These are phyloP conservation scores for Schwanniomyces occidentalis DNA, from an alignment of 805 yeast species.

Conservation along the genomic window DNA sequence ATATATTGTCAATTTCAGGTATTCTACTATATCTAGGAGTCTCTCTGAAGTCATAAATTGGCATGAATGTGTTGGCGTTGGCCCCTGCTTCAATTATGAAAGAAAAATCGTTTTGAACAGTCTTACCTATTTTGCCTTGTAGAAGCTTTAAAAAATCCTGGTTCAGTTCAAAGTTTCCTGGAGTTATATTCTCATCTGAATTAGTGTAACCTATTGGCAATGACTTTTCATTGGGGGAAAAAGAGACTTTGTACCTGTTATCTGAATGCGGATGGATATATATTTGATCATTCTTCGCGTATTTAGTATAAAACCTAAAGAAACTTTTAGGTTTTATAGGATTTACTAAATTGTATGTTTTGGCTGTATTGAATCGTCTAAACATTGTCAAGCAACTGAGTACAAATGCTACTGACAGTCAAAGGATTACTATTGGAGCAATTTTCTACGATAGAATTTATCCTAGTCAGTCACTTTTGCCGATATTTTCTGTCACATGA, in stretches of 20 bases:
- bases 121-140: conserved; percentile 22
- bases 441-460: too few relatives aligned
- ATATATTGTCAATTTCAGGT: conserved; percentile 69
- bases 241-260: conserved; percentile 14
- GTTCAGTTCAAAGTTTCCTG: conserved; percentile 26
- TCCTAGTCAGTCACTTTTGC: too few relatives aligned
- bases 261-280: conserved; percentile 15
- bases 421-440: too few relatives aligned
- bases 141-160: conserved; percentile 27
- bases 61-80: conserved; percentile 57
- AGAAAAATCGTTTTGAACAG: conserved; percentile 46
- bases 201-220: conserved; percentile 22
- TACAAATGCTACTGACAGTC: too few relatives aligned
- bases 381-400: too few relatives aligned
- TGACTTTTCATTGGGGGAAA: conserved; percentile 20
- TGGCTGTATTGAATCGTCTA: too few relatives aligned
- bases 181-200: conserved; percentile 12
- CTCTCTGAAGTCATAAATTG: conserved; percentile 68
- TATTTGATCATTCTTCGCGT: conserved; percentile 18
- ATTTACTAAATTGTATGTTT: too few relatives aligned
- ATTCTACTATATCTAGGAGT: conserved; percentile 64
- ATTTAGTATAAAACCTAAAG: conserved; percentile 9
- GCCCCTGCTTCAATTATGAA: conserved; percentile 57
- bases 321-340: too few relatives aligned
- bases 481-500: too few relatives aligned